A percentile compares a stretch with the other conserved stretches of the same genome.
phyloP scores from a whole-genome alignment of 208 protist genomes.

The Angomonas deanei region DNA sequence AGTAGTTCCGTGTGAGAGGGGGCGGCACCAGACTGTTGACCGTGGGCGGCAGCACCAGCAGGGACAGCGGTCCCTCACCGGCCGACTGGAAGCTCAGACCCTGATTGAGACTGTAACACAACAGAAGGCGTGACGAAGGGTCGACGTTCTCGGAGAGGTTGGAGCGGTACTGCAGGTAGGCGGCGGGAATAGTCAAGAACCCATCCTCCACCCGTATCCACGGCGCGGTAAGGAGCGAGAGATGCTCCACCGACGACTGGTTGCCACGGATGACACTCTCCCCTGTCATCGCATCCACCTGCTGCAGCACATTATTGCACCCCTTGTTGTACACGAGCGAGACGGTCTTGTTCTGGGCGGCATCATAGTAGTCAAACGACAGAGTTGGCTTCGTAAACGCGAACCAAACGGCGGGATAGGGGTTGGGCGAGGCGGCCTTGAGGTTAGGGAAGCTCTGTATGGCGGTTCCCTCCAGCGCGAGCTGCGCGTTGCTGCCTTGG shows the following conservation, averaged over 20 bases:
- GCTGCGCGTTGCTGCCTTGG: conserved; percentile 33
- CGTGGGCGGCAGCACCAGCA: conserved; percentile 21
- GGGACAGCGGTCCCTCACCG: conserved; percentile 3
- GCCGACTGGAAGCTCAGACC: conserved; percentile 42
- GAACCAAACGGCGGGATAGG: conserved; percentile 27
- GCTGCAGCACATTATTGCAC: conserved; percentile 11
- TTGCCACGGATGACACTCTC: background rate
- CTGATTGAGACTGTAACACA: conserved; percentile 65
- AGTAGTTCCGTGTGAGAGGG: background rate
- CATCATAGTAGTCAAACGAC: background rate
- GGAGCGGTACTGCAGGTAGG: conserved; percentile 20
- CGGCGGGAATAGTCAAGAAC: conserved; percentile 22
- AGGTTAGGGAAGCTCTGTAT: conserved; percentile 19
- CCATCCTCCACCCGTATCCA: conserved; percentile 23
- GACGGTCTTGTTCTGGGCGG: background rate
- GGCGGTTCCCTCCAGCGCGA: conserved; percentile 37
- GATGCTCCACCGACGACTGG: background rate
- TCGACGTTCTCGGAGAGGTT: background rate
- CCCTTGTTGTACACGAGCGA: background rate
- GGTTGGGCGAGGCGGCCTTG: background rate
- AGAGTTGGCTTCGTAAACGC: conserved; percentile 23
- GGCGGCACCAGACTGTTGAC: conserved; percentile 14
- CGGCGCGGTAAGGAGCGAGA: conserved; percentile 18
- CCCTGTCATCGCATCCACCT: conserved; percentile 11
- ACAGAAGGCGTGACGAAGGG: background rate